Evolutionary conservation across 2,329 filamentous ascomycete genomes (phyloP), one percentile per base, ranked within the genome.

Genomic region (Apiospora marii): DNA sequence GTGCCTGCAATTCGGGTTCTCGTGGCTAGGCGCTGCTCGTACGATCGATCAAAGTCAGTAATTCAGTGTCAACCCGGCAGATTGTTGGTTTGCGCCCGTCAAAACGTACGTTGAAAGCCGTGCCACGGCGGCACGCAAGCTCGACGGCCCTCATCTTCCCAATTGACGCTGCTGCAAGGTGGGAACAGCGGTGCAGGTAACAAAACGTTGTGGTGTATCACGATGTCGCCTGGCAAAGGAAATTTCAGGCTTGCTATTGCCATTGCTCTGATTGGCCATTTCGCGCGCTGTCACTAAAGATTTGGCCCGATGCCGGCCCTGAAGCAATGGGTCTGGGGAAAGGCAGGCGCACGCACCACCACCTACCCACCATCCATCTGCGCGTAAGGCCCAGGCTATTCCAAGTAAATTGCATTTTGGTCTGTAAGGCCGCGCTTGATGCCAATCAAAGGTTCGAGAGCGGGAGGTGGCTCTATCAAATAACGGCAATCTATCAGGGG

Each of bases 111-210:
- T 76, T 76, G 70, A 81, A 75, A 73, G 75, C 77, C 70, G 80
- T 76, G 75, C 79, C 79, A 73, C 75, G 77, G 72, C 77, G 79
- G 74, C 79, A 78, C 37, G 79, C 75, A 71, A 78, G 74, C 75
- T 79, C 79, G 75, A 79, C 77, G 74, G 72, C 77, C 76, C 79
- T 79, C 80, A 81, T 81, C 44, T 74, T 80, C 72, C 72, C 69
- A 73, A 76, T 76, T 78, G 73, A 44, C 72, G 53, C 68, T 41
- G 34, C 46, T n/a, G 44, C 48, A 58, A 34, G 10, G 16, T 30
- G 46, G 22, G 24, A 58, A 46, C 14, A 44, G 67, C 43, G 43
- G 27, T 48, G 43, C 27, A 68, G 44, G 44, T 68, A n/a, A 68
- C 41, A 68, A 68, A 46, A 68, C 27, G 41, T 34, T 27, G 10